Base-by-base conservation (phyloP, 2,329 filamentous ascomycete genomes). In the Rhynchosporium agropyri region DNA sequence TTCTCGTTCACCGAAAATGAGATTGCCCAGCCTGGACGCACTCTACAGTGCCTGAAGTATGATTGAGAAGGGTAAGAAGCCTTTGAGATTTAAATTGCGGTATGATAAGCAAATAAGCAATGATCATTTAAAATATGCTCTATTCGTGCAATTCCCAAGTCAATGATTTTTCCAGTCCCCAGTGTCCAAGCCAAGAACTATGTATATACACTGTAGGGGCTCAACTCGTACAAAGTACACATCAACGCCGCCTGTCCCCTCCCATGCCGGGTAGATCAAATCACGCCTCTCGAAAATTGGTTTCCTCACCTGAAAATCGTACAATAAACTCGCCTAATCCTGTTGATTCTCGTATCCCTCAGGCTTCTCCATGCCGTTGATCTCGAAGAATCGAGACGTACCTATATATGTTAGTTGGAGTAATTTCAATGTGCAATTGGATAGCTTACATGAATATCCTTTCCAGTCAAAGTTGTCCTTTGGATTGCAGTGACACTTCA, bases 391-490 rank as follows among this genome's bases (percentile, higher is more conserved):
- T 71, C 89, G 86, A 40, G 90, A 85, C 58, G 94, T 97, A 80
- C 91, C 91, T 94, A 29, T 63, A 64, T 68, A 61, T 57, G 56
- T 73, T 65, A 70, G 68, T 58, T 58, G 20, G 20, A 7, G 43
- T 64, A 48, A 59, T 62, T 50, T 42, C 43, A 15, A 12, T 29
- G 48, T 4, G 50, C 51, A 31, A 20, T n/a, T 36, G 33, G 33
- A 10, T 20, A 26, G 81, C 91, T 81, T 85, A 96, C 93, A 98
- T 76, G 92, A 97, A 77, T 97, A 98, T 58, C 91, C 90, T 78
- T 97, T 97, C 96, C 96, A 99, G 79, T 99, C 95, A 82, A 99
- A 99, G 81, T 99, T 99, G 64, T 98, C 91, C 73, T 89, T 88
- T 7, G 95, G 94, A 74, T 99, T 92, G 80, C 95, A 99, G 77